phyloP scores from a whole-genome alignment of 169 alveolate species.

The Babesia ovis region DNA sequence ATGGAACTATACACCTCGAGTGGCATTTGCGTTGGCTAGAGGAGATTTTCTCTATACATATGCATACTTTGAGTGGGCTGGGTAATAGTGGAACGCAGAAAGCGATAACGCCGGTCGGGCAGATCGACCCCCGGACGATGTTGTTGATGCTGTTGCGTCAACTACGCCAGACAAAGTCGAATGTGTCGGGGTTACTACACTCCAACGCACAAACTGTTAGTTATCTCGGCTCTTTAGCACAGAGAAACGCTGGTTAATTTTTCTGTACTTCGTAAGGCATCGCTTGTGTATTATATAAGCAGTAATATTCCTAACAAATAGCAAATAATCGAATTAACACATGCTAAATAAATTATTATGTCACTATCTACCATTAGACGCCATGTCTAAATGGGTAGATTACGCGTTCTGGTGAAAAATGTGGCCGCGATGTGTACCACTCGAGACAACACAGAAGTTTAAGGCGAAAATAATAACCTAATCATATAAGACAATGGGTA shows the following conservation, averaged over 20 bases:
- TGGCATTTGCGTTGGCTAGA: constrained; percentile 63
- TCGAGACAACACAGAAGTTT: no score
- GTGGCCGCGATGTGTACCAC: no score
- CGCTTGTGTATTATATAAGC: no score
- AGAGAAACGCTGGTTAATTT: background rate
- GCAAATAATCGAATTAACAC: no score
- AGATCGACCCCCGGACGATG: constrained; percentile 56
- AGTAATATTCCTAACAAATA: no score
- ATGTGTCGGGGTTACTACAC: constrained; percentile 45
- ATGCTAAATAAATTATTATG: no score
- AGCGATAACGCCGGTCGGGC: constrained; percentile 6
- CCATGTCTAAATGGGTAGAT: no score
- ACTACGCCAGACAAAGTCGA: constrained; percentile 58
- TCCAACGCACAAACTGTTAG: constrained; percentile 60
- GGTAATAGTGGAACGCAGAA: background rate
- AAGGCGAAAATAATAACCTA: no score
- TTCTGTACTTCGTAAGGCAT: no score
- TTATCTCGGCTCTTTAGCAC: constrained; percentile 8
- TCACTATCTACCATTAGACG: no score
- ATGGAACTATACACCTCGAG: constrained; percentile 58
- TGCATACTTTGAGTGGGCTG: constrained; percentile 27
- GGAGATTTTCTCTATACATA: constrained; percentile 52
- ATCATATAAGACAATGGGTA: no score
- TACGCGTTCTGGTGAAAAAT: no score
- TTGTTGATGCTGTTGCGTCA: constrained; percentile 62